These are phyloP conservation scores for Flaveria bidentis DNA, from an alignment of 129 eudicot species.

Conservation along the genomic window DNA sequence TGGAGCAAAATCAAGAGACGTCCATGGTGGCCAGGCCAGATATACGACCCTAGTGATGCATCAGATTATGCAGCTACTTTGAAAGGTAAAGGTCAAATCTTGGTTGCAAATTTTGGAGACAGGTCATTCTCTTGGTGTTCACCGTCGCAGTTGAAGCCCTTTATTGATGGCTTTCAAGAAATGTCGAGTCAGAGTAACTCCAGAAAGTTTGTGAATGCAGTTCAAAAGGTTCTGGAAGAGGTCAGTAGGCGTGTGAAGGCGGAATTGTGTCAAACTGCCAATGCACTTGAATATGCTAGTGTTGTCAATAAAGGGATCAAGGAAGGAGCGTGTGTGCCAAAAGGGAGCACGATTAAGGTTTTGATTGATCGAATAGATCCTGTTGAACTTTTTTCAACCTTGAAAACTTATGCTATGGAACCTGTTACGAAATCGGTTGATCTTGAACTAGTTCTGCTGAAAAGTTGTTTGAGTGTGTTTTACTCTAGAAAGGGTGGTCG, in stretches of 20 bases:
- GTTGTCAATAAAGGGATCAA: slow-evolving; percentile 52
- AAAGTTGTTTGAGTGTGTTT: slow-evolving; percentile 53
- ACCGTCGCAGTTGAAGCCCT: slow-evolving; percentile 62
- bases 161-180: slow-evolving; percentile 49
- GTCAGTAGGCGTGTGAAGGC: slow-evolving; percentile 41
- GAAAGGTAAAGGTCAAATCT: slow-evolving; percentile 41
- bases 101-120: slow-evolving; percentile 88
- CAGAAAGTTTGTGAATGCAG: slow-evolving; percentile 55
- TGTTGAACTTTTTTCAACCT: slow-evolving; percentile 27
- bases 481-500: slow-evolving; percentile 41
- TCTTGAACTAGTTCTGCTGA: slow-evolving; percentile 51
- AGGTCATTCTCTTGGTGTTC: slow-evolving; percentile 82
- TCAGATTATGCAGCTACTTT: slow-evolving; percentile 56
- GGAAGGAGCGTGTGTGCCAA: slow-evolving; percentile 44
- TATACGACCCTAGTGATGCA: slow-evolving; percentile 58
- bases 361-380: slow-evolving; percentile 36
- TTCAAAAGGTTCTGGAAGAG: slow-evolving; percentile 44
- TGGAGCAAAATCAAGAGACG: slow-evolving; percentile 84
- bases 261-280: slow-evolving; percentile 38
- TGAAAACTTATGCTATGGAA: slow-evolving; percentile 35
- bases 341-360: slow-evolving; percentile 37
- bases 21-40: slow-evolving; percentile 95
- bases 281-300: slow-evolving; percentile 14
- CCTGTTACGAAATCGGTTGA: slow-evolving; percentile 8
- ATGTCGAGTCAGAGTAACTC: slow-evolving; percentile 66